Evolutionary conservation across 495 filamentous ascomycete species (phyloP), one percentile per base, ranked within the genome.

Genomic region (Lentithecium fluviatile): DNA sequence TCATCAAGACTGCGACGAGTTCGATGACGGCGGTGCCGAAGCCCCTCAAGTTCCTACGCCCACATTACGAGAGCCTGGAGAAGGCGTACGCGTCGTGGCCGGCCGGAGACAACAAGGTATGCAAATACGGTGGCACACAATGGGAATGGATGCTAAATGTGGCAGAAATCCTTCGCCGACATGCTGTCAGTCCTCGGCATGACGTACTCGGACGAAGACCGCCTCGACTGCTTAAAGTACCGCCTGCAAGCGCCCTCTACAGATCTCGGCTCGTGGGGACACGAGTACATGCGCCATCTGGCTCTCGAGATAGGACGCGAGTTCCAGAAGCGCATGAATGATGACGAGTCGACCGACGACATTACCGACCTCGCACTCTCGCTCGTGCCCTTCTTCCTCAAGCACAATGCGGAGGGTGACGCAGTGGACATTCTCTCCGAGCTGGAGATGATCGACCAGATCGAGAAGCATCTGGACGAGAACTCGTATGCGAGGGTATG

Each of bases 1-100:
- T 88, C 69, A 99, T 99, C 78, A 97, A 95, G 77, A 99, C 95
- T 40, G 96, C 94, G 40, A 99, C 94, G 42, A 95, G 90, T 38
- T 99, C 94, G 11, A 97, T 99, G 94, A 99, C 94, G 19, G 94
- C 94, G 40, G 93, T 99, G 55, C 94, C 94, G 1, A 97, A 97
- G 77, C 94, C 94, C 38, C 83, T 99, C 56, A 99, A 99, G 74
- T 97, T 99, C 74, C 83, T 99, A 54, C 83, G 95, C 74, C 94
- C 94, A 52, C 91, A 99, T 72, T 97, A 96, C 72, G 87, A 90
- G 76, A 83, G 87, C 34, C 79, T 99, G 70, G 87, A 86, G 21
- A 86, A 85, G 69, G 78, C 89, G 13, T 96, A 96, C 78, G 92
- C 96, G 43, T 78, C 86, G 67, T 99, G 94, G 94, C 80, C 85